Evolutionary conservation across 1,284 basidiomycete genomes (phyloP), one percentile per base, ranked within the genome.

Genomic region (Macrocystidia cucumis): DNA sequence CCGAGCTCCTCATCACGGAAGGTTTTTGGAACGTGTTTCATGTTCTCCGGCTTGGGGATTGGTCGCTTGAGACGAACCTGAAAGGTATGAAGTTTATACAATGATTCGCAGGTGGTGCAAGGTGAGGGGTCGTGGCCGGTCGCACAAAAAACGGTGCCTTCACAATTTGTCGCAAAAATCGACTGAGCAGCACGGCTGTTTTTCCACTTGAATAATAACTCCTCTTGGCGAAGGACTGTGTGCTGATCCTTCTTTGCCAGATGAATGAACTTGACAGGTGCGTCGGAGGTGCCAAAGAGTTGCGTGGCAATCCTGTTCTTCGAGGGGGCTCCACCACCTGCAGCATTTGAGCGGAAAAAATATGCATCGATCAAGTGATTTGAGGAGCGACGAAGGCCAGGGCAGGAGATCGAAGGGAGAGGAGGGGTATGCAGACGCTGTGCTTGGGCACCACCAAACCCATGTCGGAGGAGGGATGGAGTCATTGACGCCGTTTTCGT

Each of bases 251-350:
- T 8, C 8, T 23, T 33, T 22, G 6, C 16, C 32, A 33, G 16
- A 9, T 33, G 20, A 21, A 14, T 33, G 11, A 35, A 35, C n/a
- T n/a, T n/a, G n/a, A n/a, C n/a, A n/a, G n/a, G n/a, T 4, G 11
- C n/a, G 16, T 28, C 11, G 8, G 3, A 26, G 8, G 9, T 28
- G 7, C 23, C 25, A 25, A 23, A 38, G 5, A 33, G 22, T n/a
- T 34, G 1, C 18, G 29, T 5, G 8, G 20, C 28, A 31, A 41
- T 38, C 2, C 20, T 23, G 12, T 20, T 4, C 11, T 24, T 12
- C 19, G 36, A 24, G 21, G 7, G 16, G 13, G 25, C 26, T 14
- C 40, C 37, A 30, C 33, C 40, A 5, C 40, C 32, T 11, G 8
- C 13, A 12, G 21, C 31, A 14, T 21, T 18, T 29, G 37, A 34